These are phyloP conservation scores for Tylopilus felleus DNA, from an alignment of 768 basidiomycete genomes.

Conservation along the genomic window DNA sequence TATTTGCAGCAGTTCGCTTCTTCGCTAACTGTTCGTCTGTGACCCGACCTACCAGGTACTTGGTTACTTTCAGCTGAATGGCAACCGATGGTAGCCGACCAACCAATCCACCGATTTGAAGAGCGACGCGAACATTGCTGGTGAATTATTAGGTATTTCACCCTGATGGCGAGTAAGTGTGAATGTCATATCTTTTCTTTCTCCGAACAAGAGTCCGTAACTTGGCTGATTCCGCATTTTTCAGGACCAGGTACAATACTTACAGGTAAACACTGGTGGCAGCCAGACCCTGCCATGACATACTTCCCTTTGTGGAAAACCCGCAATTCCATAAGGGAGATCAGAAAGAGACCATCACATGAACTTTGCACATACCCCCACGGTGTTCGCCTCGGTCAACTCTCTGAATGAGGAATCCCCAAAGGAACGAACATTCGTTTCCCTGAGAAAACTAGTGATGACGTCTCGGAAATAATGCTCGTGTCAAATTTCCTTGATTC, in stretches of 20 bases:
- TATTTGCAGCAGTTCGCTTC: slow-evolving; percentile 1
- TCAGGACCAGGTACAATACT: slow-evolving; percentile 3
- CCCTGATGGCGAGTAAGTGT: neutral
- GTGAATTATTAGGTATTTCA: too few relatives aligned
- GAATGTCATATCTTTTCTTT: neutral
- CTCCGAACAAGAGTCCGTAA: neutral
- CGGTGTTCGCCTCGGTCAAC: neutral
- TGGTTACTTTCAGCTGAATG: too few relatives aligned
- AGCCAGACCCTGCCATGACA: neutral
- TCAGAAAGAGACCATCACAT: neutral
- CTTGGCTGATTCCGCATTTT: neutral
- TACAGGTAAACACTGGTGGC: neutral
- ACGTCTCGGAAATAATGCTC: neutral
- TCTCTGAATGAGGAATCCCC: slow-evolving; percentile 2
- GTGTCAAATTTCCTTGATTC: neutral
- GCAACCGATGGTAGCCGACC: too few relatives aligned
- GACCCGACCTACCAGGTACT: too few relatives aligned
- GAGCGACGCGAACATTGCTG: neutral
- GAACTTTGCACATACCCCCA: neutral
- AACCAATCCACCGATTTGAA: neutral
- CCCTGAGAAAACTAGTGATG: neutral
- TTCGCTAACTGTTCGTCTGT: too few relatives aligned
- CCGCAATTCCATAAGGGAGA: neutral
- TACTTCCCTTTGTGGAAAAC: slow-evolving; percentile 4
- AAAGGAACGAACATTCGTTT: neutral